Conservation (phyloP, 2,329 filamentous ascomycete genomes). For the Beauveria asiatica region DNA sequence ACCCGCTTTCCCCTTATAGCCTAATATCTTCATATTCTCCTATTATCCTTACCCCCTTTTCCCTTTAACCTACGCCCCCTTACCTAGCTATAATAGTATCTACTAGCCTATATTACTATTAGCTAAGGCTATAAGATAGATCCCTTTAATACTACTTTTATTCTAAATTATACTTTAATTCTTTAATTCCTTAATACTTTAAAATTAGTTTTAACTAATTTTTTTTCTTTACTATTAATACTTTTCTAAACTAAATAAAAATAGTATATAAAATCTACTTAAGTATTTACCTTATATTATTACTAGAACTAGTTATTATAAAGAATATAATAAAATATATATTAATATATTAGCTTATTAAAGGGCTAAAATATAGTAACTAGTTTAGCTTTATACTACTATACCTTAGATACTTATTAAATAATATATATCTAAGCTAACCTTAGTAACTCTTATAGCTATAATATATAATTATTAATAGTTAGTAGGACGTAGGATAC, state of each 20-base stretch:
- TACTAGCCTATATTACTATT: not conserved
- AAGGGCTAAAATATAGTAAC: not conserved
- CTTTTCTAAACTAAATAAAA: not conserved
- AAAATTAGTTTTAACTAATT: not conserved
- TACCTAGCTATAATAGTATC: not conserved
- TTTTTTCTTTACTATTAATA: not conserved
- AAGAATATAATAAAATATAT: not conserved
- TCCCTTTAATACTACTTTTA: not conserved
- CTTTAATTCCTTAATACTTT: not conserved
- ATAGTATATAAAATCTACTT: not conserved
- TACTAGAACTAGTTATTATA: not conserved
- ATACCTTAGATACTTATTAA: not conserved
- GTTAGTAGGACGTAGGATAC: not conserved
- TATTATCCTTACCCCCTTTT: not conserved
- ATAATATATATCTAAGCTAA: not conserved
- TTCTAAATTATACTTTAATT: not conserved
- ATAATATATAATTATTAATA: not conserved
- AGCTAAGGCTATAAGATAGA: not conserved
- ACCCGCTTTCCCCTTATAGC: not conserved
- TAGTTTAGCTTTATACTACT: not conserved
- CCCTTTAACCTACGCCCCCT: not conserved
- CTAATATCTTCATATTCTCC: not conserved
- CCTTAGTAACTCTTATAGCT: not conserved
- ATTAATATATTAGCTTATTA: not conserved
- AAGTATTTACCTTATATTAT: not conserved